Percentiles rank a stretch among this genome's conserved stretches.
Evolutionary conservation across 2,329 filamentous ascomycete species (phyloP).

Genomic region (Xylariaceae sp.): DNA sequence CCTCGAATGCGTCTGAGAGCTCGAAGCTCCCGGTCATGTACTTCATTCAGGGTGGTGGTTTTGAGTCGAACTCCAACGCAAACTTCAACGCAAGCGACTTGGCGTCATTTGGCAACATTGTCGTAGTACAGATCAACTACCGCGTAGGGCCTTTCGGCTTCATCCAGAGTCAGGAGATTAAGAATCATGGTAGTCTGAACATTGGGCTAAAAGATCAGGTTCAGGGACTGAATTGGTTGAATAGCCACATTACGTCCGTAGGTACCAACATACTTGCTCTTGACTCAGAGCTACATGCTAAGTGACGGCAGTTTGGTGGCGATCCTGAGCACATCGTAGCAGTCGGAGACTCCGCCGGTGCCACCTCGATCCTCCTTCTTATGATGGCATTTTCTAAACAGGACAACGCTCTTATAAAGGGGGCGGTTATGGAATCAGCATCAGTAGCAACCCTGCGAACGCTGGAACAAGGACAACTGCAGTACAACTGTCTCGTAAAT

Average conservation of each 20-base stretch:
- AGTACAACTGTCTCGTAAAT: not conserved
- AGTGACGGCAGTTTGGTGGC: slow-evolving; percentile 64
- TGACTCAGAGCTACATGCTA: no score
- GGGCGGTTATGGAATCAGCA: not conserved
- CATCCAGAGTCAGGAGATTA: slow-evolving; percentile 62
- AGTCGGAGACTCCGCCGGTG: slow-evolving; percentile 67
- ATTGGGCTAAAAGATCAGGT: slow-evolving; percentile 69
- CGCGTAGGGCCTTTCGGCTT: slow-evolving; percentile 69
- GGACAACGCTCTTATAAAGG: not conserved
- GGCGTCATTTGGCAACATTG: slow-evolving; percentile 51
- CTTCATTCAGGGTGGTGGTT: slow-evolving; percentile 54
- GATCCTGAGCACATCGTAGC: slow-evolving; percentile 64
- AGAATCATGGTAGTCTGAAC: slow-evolving; percentile 63
- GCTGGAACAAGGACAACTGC: not conserved
- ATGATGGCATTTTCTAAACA: not conserved
- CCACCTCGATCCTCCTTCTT: slow-evolving; percentile 20
- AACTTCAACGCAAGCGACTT: slow-evolving; percentile 58
- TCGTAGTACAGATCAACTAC: slow-evolving; percentile 68
- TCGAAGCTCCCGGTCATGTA: slow-evolving; percentile 60
- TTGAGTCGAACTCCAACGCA: slow-evolving; percentile 53
- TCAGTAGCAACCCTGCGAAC: not conserved
- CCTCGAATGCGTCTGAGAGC: slow-evolving; percentile 44
- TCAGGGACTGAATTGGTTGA: slow-evolving; percentile 66
- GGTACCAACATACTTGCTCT: no score
- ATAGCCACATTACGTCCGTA: slow-evolving; percentile 63